phyloP scores from a whole-genome alignment of 257 asterid genomes.

The Solanum phureja region DNA sequence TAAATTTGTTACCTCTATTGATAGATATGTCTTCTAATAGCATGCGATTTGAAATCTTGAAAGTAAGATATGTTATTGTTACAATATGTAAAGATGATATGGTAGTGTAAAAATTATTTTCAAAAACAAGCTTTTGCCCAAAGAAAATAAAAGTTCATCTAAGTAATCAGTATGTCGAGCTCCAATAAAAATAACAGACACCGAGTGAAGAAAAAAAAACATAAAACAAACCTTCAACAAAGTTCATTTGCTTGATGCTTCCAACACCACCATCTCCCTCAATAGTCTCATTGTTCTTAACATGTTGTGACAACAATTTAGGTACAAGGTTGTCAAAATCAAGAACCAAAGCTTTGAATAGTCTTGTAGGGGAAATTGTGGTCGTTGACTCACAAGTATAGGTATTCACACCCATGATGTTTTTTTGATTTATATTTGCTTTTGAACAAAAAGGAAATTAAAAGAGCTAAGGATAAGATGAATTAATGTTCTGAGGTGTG shows the following conservation, averaged over 20 bases:
- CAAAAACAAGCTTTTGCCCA: not conserved
- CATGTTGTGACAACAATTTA: not conserved
- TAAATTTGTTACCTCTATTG: no score
- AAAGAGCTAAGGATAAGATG: not conserved
- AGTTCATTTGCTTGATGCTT: not conserved
- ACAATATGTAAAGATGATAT: no score
- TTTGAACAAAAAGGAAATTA: not conserved
- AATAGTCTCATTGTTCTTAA: not conserved
- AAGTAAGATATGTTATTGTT: no score
- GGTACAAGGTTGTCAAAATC: not conserved
- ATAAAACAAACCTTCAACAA: not conserved
- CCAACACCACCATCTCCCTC: not conserved
- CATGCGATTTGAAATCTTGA: no score
- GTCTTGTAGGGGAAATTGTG: not conserved
- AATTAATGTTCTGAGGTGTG: not conserved
- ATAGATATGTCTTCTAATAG: no score
- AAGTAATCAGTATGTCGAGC: no score
- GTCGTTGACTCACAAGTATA: not conserved
- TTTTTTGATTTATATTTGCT: not conserved
- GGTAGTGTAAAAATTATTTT: no score
- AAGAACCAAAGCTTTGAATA: not conserved
- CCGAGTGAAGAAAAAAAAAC: no score
- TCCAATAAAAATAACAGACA: no score
- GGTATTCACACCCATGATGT: constrained; percentile 4
- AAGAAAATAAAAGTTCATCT: not conserved